phyloP scores from a whole-genome alignment of 306 rosid species.

The Castanopsis chinensis region DNA sequence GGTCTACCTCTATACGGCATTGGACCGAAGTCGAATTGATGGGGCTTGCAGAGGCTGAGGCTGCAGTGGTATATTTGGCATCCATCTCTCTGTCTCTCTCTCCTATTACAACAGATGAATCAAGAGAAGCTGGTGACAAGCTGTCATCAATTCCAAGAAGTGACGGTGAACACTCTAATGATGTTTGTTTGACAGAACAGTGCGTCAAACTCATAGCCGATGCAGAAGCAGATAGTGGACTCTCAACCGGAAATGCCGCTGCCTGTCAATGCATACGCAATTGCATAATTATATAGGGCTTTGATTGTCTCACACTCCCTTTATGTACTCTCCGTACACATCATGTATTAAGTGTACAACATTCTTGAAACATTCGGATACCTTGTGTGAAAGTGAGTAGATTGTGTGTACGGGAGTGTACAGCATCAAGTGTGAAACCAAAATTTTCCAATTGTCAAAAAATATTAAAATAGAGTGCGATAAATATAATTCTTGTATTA shows the following conservation, averaged over 20 bases:
- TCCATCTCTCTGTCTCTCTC: slow-evolving; percentile 69
- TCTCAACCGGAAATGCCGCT: slow-evolving; percentile 56
- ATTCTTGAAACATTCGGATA: too few relatives aligned
- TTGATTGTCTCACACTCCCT: too few relatives aligned
- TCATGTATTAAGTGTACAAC: too few relatives aligned
- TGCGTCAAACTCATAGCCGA: slow-evolving; percentile 28
- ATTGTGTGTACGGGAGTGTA: too few relatives aligned
- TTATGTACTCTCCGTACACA: too few relatives aligned
- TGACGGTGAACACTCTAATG: slow-evolving; percentile 59
- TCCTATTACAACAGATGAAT: slow-evolving; percentile 86
- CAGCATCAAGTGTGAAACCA: too few relatives aligned
- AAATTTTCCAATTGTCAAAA: too few relatives aligned
- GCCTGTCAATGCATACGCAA: slow-evolving; percentile 27
- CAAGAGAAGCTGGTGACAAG: slow-evolving; percentile 83
- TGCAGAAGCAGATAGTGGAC: slow-evolving; percentile 58
- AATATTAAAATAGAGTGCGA: too few relatives aligned
- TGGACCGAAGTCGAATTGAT: slow-evolving; percentile 44
- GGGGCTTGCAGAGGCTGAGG: slow-evolving; percentile 46
- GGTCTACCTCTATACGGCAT: not conserved
- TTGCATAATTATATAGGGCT: too few relatives aligned
- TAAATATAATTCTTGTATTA: too few relatives aligned
- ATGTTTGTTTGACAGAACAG: slow-evolving; percentile 48
- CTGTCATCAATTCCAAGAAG: slow-evolving; percentile 69
- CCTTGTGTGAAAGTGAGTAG: too few relatives aligned
- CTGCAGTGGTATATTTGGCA: slow-evolving; percentile 48